Conservation (phyloP, 352 stramenopile genomes). For the Pythium dissotocum region DNA sequence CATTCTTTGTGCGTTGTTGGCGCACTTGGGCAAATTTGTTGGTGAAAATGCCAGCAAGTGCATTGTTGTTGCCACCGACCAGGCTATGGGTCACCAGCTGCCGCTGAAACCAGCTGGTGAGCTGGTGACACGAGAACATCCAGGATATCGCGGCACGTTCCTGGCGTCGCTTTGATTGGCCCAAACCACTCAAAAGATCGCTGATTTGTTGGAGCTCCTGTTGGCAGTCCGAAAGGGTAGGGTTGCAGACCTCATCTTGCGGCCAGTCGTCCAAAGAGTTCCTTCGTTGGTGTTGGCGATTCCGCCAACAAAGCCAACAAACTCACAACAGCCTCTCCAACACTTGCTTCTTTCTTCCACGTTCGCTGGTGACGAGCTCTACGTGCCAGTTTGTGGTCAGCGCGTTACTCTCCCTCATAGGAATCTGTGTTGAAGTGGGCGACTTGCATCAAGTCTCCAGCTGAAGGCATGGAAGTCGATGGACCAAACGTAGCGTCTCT, state of each 20-base stretch:
- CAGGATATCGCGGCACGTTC: slow-evolving; percentile 2
- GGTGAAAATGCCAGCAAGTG: background rate
- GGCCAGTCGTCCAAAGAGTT: background rate
- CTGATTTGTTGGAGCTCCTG: slow-evolving; percentile 1
- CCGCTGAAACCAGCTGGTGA: background rate
- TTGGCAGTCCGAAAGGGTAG: background rate
- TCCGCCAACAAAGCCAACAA: background rate
- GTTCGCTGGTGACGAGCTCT: slow-evolving; percentile 12
- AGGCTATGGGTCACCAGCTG: background rate
- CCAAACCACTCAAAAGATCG: slow-evolving; percentile 1
- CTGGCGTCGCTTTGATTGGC: slow-evolving; percentile 9
- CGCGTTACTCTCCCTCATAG: slow-evolving; percentile 1
- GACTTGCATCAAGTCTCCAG: no score
- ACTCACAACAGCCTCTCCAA: background rate
- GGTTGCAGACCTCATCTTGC: background rate
- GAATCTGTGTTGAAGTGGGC: background rate
- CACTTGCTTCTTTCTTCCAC: slow-evolving; percentile 17
- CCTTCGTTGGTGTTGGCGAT: background rate
- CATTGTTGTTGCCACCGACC: slow-evolving; percentile 6
- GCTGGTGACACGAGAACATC: slow-evolving; percentile 1
- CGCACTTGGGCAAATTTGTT: background rate
- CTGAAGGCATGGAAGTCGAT: background rate
- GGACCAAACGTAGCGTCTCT: background rate
- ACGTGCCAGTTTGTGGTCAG: slow-evolving; percentile 28
- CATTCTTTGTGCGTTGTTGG: background rate